Conservation (phyloP, 768 basidiomycete genomes). For the Tephrocybe sp. region DNA sequence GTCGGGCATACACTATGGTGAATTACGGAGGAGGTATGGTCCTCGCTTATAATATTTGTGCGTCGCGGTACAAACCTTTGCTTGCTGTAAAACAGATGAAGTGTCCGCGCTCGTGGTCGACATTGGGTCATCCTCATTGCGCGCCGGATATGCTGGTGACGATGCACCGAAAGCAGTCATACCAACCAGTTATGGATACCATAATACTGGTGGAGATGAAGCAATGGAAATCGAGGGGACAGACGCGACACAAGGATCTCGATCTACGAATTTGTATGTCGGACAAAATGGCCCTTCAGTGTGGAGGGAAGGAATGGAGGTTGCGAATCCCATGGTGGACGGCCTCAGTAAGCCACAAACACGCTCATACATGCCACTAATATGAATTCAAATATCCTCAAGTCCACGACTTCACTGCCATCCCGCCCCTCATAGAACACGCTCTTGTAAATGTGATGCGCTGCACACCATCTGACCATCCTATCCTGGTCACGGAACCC, state of each 20-base stretch:
- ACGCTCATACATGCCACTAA: not conserved
- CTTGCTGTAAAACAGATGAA: conserved; percentile 62
- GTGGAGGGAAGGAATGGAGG: conserved; percentile 90
- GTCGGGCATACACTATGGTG: conserved; percentile 53
- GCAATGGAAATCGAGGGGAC: conserved; percentile 48
- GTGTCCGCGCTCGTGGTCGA: conserved; percentile 97
- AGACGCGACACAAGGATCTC: conserved; percentile 31
- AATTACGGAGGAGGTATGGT: conserved; percentile 83
- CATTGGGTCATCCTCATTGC: conserved; percentile 85
- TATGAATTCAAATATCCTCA: conserved; percentile 4
- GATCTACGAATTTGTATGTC: conserved; percentile 66
- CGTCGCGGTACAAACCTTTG: too few relatives aligned
- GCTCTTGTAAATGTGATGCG: conserved; percentile 77
- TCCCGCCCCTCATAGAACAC: conserved; percentile 71
- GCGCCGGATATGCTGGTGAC: conserved; percentile 97
- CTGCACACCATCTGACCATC: conserved; percentile 80
- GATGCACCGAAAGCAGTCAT: conserved; percentile 93
- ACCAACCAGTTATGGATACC: conserved; percentile 86
- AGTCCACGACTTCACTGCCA: conserved; percentile 79
- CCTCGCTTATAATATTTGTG: too few relatives aligned
- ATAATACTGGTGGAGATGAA: conserved; percentile 50
- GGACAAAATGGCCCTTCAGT: conserved; percentile 88
- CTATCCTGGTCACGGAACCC: conserved; percentile 90
- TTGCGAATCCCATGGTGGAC: conserved; percentile 80
- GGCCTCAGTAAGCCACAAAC: conserved; percentile 67